Evolutionary conservation across 352 stramenopile genomes (phyloP), one percentile per base, ranked within the genome.

Genomic region (Globisporangium paroecandrum): DNA sequence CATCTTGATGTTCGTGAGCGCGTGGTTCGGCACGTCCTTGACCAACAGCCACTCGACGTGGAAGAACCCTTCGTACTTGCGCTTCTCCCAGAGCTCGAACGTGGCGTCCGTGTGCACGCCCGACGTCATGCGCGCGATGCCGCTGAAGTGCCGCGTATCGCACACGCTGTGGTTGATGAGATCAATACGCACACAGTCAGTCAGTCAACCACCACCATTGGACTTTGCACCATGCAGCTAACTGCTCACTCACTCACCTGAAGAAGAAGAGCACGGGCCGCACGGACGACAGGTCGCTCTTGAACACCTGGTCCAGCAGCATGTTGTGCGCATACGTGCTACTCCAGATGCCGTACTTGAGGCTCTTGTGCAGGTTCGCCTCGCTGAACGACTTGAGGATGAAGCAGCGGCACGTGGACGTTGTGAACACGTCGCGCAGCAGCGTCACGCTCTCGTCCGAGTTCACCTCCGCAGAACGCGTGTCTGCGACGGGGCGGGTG

Each of bases 371-470:
- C 53, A 94, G 68, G 59, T 94, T 92, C n/a, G 79, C 82, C 58
- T 94, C 86, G 62, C 86, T 94, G 65, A 94, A 94, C 24, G 81
- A 91, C 71, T 94, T 94, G 71, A 93, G 73, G 57, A 94, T 83
- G 62, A 94, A 94, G 71, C 84, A 94, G 29, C 83, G 82, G 65
- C 82, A 91, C 24, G 79, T 94, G 34, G 79, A 67, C 34, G 73
- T 83, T 24, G 70, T 83, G 57, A 89, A 89, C 9, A 89, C 65
- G 24, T 89, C 79, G 32, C 71, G 82, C 64, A 89, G 72, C 24
- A 85, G 66, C 32, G 78, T 64, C 56, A 68, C 74, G 49, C 77
- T 75, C 32, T 85, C 73, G 9, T 34, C 38, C 18, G 53, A 64
- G 34, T 69, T 55, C 61, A 61, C 58, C 18, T 29, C 41, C 7